Base-by-base conservation (phyloP, 2,329 filamentous ascomycete genomes). In the Fusarium buxicola region DNA sequence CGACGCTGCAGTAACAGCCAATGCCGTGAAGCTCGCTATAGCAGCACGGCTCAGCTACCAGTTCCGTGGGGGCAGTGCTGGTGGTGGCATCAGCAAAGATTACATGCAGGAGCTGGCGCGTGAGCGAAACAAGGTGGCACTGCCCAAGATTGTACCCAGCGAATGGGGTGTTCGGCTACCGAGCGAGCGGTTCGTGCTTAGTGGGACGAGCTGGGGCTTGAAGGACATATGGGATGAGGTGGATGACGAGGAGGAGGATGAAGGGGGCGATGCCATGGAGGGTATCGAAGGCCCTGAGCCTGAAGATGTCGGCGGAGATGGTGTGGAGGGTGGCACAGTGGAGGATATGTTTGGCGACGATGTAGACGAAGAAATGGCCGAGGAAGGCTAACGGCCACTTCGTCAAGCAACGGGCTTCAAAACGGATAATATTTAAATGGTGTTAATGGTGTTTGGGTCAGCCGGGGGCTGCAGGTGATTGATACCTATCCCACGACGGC, bases 101-200 rank as follows among this genome's bases (percentile, higher is more conserved):
- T 93, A 90, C 75, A 82, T 94, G 79, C 78, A 89, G 54, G 90
- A 93, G 73, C 80, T 92, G n/a, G 91, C 90, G 11, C 81, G 84
- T 62, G 87, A 90, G 72, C 80, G 88, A 63, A 93, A 93, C 77
- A 86, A 85, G 68, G 80, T 89, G 25, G 84, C 83, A 1, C 76
- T 93, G 61, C 88, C 88, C 16, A 82, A 84, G 59, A 84, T 90
- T 13, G 78, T 84, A 11, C 82, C 84, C 36, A 86, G 85, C 69
- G 88, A 90, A 72, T 91, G 88, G 86, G 88, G 88, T 21, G 82
- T 89, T 7, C 78, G 88, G 10, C 74, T 91, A 58, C 88, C 88
- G 2, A 87, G 84, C 68, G 88, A 91, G 77, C 83, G 87, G 53
- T 91, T 90, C 68, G 88, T 90, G 27, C 79, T 90, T 39, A 89